Conservation (phyloP, 805 yeast genomes). For the Ogataea allantospora region DNA sequence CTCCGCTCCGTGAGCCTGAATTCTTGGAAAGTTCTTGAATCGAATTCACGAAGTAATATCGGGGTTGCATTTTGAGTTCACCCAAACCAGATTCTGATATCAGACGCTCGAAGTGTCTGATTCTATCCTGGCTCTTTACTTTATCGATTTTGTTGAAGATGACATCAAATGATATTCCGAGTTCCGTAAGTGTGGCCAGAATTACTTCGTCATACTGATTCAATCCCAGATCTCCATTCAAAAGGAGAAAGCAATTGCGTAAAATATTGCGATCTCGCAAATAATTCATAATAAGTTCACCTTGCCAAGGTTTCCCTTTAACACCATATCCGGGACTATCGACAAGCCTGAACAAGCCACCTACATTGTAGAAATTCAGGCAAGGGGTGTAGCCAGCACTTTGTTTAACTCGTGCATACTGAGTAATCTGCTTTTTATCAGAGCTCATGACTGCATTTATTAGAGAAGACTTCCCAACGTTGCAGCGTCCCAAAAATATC, state of each 20-base stretch:
- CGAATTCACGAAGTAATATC: conserved; percentile 52
- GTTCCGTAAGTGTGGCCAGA: conserved; percentile 45
- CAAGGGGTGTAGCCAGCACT: conserved; percentile 50
- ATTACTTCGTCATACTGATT: conserved; percentile 54
- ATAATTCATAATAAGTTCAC: conserved; percentile 64
- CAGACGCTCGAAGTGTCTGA: conserved; percentile 38
- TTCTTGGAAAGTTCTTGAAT: conserved; percentile 28
- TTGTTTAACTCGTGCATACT: conserved; percentile 43
- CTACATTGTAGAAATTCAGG: conserved; percentile 68
- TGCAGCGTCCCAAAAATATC: conserved; percentile 74
- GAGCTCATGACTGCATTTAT: conserved; percentile 58
- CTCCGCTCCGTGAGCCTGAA: conserved; percentile 43
- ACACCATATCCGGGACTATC: conserved; percentile 93
- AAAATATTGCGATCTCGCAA: conserved; percentile 53
- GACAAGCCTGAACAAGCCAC: conserved; percentile 60
- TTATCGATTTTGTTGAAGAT: conserved; percentile 77
- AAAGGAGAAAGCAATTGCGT: conserved; percentile 56
- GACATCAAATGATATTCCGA: conserved; percentile 69
- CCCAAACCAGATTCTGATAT: conserved; percentile 38
- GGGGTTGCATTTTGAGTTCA: conserved; percentile 43
- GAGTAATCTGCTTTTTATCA: conserved; percentile 27
- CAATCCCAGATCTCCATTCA: conserved; percentile 62
- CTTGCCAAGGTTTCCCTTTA: conserved; percentile 65
- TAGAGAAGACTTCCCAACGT: conserved; percentile 83
- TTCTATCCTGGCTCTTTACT: conserved; percentile 34